Conservation (phyloP, 768 basidiomycete genomes). For the Porphyrellus cyaneotinctus region DNA sequence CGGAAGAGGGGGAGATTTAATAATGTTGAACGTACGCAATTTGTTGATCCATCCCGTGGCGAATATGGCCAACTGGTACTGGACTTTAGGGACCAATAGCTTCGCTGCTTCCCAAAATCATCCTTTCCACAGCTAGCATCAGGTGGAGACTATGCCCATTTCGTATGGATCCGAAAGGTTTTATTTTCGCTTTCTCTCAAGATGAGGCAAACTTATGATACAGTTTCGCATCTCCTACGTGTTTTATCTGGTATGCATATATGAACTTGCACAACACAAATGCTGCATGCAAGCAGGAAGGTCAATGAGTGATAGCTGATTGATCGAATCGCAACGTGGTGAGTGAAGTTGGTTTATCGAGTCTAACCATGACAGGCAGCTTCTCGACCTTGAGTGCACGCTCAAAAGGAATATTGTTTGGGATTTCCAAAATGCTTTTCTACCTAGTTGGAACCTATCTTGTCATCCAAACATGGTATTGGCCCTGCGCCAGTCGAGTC, state of each 20-base stretch:
- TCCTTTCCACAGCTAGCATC: constrained; percentile 3
- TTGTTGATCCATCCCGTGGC: neutral
- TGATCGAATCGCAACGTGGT: neutral
- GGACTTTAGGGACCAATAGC: neutral
- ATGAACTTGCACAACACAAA: neutral
- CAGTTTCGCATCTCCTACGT: neutral
- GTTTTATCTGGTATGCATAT: constrained; percentile 1
- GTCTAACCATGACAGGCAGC: neutral
- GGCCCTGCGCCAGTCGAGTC: too few relatives aligned
- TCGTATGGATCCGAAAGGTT: constrained; percentile 2
- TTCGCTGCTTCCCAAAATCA: neutral
- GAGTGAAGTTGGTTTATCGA: neutral
- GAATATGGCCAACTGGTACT: constrained; percentile 1
- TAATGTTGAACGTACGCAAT: constrained; percentile 11
- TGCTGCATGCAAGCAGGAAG: constrained; percentile 2
- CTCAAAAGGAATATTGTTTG: too few relatives aligned
- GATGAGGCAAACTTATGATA: constrained; percentile 8
- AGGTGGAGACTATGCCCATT: neutral
- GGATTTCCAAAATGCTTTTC: too few relatives aligned
- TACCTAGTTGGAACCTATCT: too few relatives aligned
- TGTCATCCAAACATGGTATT: too few relatives aligned
- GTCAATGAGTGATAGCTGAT: neutral
- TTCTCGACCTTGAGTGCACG: neutral
- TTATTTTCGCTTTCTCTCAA: neutral
- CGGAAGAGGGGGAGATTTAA: constrained; percentile 87